Base-by-base conservation (phyloP, 2,329 filamentous ascomycete genomes). In the Didymella exigua region DNA sequence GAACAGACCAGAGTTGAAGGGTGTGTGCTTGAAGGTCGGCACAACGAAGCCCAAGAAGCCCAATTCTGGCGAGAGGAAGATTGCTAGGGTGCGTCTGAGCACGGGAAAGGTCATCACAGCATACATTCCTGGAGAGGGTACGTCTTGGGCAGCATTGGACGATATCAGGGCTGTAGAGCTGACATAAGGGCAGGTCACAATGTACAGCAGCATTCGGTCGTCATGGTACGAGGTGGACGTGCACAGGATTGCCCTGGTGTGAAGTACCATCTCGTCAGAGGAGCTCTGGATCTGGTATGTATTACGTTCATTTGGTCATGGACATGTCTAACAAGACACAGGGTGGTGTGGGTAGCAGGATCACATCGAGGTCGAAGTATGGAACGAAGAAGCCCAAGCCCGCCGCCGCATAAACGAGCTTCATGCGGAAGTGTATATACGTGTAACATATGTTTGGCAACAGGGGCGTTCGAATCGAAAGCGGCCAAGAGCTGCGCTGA, bases 171-270 rank as follows among this genome's bases (percentile, higher is more conserved):
- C 30, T 23, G 11, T 27, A 21, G 21, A 21, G 49, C 57, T 65
- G 56, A 65, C 45, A 16, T 30, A 48, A 18, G 19, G 55, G 2
- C 63, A 86, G 84, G 95, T 43, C 95, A 99, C 79, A 99, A 98
- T 77, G 93, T 98, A 63, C 93, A 98, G 82, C 95, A 98, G 83
- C 96, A 99, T 82, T 96, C 90, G 68, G 95, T 99, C 41, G 95
- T 99, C 51, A 82, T 98, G 63, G 93, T 99, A n/a, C 84, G 95
- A 63, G 95, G 95, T 54, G 95, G 95, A 2, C 84, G 95, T 74
- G 87, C 86, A 62, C 95, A 98, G 84, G 95, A 99, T 87, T 99
- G 95, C 80, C 95, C 95, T 58, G 95, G 95, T 87, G 95, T 99
- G 78, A 88, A 93, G 73, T 99, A 99, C 76, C 91, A 96, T 77